phyloP scores from a whole-genome alignment of 2,329 filamentous ascomycete genomes.

The Monosporascus sp. region DNA sequence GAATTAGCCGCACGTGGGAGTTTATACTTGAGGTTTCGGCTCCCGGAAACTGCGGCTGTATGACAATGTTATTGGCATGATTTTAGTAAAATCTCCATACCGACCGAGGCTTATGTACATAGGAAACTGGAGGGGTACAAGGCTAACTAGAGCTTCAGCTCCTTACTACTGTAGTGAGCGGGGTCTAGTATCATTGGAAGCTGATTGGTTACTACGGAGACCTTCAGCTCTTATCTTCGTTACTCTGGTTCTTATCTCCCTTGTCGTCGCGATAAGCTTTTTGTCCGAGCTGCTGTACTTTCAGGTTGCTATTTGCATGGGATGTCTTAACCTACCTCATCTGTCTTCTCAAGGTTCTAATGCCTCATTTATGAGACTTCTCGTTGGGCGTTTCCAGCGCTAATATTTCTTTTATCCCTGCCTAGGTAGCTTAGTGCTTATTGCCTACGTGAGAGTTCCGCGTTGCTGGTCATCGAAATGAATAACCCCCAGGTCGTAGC shows the following conservation, averaged over 20 bases:
- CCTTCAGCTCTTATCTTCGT: no score
- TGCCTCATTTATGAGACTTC: no score
- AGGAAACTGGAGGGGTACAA: no score
- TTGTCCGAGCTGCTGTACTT: not conserved
- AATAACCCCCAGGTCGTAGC: not conserved
- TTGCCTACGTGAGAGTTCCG: not conserved
- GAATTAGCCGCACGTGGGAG: constrained; percentile 1
- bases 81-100: no score
- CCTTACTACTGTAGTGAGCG: no score
- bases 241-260: no score
- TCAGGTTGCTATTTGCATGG: no score
- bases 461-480: not conserved
- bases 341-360: not conserved
- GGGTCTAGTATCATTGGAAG: no score
- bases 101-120: no score
- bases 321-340: not conserved
- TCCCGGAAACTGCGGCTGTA: not conserved
- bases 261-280: not conserved
- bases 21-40: not conserved
- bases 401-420: not conserved
- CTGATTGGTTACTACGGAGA: no score
- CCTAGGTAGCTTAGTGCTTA: not conserved
- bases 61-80: no score
- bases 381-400: not conserved
- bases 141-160: no score